Conservation (phyloP, 257 asterid genomes). For the Primulina tabacum region DNA sequence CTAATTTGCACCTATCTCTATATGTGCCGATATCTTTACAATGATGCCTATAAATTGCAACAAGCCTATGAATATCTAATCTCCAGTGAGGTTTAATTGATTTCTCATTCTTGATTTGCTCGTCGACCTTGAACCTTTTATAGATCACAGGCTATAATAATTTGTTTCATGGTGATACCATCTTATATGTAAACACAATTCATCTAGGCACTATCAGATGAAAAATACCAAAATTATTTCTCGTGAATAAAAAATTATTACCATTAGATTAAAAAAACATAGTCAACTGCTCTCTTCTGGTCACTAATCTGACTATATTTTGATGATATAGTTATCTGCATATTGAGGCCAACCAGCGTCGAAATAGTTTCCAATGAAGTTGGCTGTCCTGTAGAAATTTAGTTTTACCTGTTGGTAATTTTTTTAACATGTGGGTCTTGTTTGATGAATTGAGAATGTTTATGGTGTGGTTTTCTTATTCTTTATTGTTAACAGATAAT, state of each 20-base stretch:
- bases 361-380: not conserved
- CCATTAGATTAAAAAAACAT: no score
- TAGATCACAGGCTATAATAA: not conserved
- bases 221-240: not conserved
- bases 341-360: not conserved
- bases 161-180: not conserved
- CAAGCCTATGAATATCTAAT: not conserved
- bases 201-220: not conserved
- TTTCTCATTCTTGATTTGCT: not conserved
- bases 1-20: no score
- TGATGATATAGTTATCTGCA: not conserved
- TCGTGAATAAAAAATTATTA: no score
- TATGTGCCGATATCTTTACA: no score
- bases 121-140: not conserved
- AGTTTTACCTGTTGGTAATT: no score
- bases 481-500: conserved; percentile 54
- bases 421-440: not conserved
- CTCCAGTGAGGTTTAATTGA: not conserved
- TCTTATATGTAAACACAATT: not conserved
- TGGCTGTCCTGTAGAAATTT: not conserved
- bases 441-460: not conserved
- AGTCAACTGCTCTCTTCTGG: not conserved
- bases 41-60: not conserved
- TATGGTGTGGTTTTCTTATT: conserved; percentile 1
- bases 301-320: not conserved